phyloP scores from a whole-genome alignment of 2,329 filamentous ascomycete genomes.

The Pseudonectria foliicola region DNA sequence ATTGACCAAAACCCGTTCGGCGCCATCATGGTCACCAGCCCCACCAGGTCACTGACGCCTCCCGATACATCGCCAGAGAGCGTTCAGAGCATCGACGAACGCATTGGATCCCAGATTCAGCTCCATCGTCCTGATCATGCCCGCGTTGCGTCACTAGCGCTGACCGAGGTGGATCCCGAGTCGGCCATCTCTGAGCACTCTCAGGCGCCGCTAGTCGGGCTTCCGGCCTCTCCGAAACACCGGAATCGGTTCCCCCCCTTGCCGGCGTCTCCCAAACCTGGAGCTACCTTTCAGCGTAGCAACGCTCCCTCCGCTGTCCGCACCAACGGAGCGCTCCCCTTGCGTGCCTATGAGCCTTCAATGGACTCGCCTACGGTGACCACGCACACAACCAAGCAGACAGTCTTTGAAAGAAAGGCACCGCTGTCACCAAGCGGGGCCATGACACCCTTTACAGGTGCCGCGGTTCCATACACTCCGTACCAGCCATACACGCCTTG shows the following conservation, averaged over 20 bases:
- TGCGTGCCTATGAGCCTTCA: constrained; percentile 56
- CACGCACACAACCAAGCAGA: constrained; percentile 51
- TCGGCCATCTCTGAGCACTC: constrained; percentile 48
- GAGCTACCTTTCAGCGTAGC: constrained; percentile 40
- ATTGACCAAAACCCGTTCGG: constrained; percentile 35
- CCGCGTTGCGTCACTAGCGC: constrained; percentile 32
- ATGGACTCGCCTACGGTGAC: constrained; percentile 43
- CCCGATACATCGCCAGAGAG: constrained; percentile 34
- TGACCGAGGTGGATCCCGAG: constrained; percentile 39
- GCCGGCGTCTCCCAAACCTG: constrained; percentile 45
- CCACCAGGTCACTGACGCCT: constrained; percentile 19
- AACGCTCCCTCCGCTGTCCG: constrained; percentile 49
- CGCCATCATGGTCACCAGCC: constrained; percentile 17
- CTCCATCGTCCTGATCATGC: constrained; percentile 21
- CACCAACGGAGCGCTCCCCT: constrained; percentile 49
- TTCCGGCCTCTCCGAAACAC: constrained; percentile 37
- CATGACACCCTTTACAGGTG: constrained; percentile 55
- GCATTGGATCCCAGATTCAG: constrained; percentile 37
- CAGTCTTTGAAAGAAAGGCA: constrained; percentile 51
- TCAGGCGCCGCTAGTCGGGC: constrained; percentile 43
- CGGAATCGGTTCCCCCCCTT: constrained; percentile 30
- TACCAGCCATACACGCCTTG: constrained; percentile 75
- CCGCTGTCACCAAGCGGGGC: constrained; percentile 50
- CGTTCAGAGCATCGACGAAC: constrained; percentile 47
- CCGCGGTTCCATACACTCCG: constrained; percentile 63